These are phyloP conservation scores for Daedaleopsis nitida DNA, from an alignment of 768 basidiomycete genomes.

Conservation along the genomic window DNA sequence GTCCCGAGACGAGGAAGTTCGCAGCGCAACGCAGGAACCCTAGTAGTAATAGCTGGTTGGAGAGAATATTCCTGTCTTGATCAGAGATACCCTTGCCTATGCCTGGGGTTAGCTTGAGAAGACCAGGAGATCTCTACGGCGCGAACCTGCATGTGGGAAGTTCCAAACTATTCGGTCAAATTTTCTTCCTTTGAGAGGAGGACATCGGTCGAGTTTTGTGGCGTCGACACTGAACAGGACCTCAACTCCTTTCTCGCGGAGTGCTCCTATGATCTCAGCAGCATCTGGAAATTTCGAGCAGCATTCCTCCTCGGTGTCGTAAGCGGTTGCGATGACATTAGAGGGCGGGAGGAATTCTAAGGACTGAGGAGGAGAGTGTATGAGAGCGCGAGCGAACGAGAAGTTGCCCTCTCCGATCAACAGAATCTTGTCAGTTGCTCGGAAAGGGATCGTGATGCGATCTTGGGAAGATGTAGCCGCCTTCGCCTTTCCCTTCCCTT, in stretches of 20 bases:
- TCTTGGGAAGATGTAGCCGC: conserved; percentile 24
- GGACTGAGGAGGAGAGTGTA: conserved; percentile 46
- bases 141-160: conserved; percentile 91
- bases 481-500: conserved; percentile 38
- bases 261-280: conserved; percentile 50
- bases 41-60: conserved; percentile 83
- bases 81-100: conserved; percentile 88
- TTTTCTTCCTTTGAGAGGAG: conserved; percentile 56
- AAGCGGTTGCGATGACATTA: conserved; percentile 85
- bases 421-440: conserved; percentile 63
- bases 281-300: conserved; percentile 84
- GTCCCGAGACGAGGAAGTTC: conserved; percentile 58
- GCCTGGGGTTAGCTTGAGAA: not conserved
- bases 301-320: conserved; percentile 77
- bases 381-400: conserved; percentile 81
- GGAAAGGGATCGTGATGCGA: conserved; percentile 65
- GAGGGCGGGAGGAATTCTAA: conserved; percentile 55
- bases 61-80: conserved; percentile 89
- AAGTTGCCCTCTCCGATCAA: conserved; percentile 96
- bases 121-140: not conserved
- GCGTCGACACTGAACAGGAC: conserved; percentile 87
- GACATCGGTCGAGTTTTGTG: conserved; percentile 64
- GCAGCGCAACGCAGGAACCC: conserved; percentile 79
- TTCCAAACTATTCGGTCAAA: conserved; percentile 92
- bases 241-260: conserved; percentile 62